phyloP scores from a whole-genome alignment of 352 stramenopile genomes.

The Phytopythium cucurbitacearum region DNA sequence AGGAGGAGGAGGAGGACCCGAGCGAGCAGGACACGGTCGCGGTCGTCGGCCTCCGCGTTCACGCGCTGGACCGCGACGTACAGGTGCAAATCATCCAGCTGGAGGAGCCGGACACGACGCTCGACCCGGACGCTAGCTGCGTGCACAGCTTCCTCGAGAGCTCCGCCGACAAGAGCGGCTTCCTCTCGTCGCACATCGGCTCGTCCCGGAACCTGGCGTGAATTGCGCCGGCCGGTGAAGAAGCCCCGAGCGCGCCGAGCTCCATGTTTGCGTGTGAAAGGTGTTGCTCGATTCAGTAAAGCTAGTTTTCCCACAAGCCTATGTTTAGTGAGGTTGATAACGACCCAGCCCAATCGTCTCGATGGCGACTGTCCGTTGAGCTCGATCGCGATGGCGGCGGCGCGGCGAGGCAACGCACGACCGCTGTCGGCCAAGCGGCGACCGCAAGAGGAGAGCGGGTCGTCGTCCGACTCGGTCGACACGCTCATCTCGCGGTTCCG shows the following conservation, averaged over 20 bases:
- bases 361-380: no score
- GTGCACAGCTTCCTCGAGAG: constrained; percentile 16
- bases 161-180: constrained; percentile 8
- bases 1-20: constrained; percentile 18
- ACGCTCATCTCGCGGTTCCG: constrained; percentile 46
- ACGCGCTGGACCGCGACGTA: constrained; percentile 24
- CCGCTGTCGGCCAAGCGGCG: constrained; percentile 22
- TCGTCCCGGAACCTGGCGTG: no score
- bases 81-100: constrained; percentile 12
- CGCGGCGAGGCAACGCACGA: neutral
- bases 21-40: constrained; percentile 11
- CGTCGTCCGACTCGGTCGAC: constrained; percentile 27
- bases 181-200: no score
- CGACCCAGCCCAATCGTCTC: no score
- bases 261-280: no score
- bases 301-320: no score
- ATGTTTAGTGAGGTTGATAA: no score
- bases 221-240: no score
- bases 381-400: no score
- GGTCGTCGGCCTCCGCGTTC: constrained; percentile 27
- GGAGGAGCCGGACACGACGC: constrained; percentile 8
- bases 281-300: no score
- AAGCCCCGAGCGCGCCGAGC: no score
- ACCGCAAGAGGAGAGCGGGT: constrained; percentile 26
- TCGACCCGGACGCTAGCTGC: constrained; percentile 23